Evolutionary conservation across 2,329 filamentous ascomycete genomes (phyloP).

Genomic region (Lachnellula cervina): DNA sequence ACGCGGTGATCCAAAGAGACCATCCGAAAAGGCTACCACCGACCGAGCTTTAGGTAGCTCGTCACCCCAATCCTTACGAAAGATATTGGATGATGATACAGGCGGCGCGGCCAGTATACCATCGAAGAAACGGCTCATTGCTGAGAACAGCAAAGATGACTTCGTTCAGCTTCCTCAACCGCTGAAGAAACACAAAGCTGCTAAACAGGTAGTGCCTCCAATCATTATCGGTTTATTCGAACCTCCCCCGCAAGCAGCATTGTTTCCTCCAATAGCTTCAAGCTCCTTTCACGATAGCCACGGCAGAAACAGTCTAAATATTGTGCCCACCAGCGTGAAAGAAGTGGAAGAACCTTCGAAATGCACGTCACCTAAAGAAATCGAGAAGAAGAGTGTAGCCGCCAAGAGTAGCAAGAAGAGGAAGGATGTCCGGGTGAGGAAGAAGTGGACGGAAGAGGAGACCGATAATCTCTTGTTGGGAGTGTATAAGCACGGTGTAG

Average conservation of each 20-base stretch:
- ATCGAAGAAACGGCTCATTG: constrained; percentile 51
- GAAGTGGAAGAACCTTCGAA: constrained; percentile 5
- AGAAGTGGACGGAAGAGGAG: constrained; percentile 62
- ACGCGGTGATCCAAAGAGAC: constrained; percentile 15
- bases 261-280: constrained; percentile 61
- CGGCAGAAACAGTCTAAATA: constrained; percentile 34
- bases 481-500: constrained; percentile 58
- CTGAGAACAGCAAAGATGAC: constrained; percentile 51
- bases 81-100: constrained; percentile 31
- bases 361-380: not conserved
- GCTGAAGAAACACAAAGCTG: constrained; percentile 58
- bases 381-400: constrained; percentile 2
- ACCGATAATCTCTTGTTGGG: constrained; percentile 58
- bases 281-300: constrained; percentile 49
- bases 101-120: constrained; percentile 20
- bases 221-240: constrained; percentile 62
- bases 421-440: constrained; percentile 51
- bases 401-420: constrained; percentile 22
- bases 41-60: constrained; percentile 27
- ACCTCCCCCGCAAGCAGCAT: constrained; percentile 51
- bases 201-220: constrained; percentile 52
- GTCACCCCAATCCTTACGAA: constrained; percentile 32
- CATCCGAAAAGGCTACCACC: constrained; percentile 6
- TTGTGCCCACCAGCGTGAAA: constrained; percentile 18
- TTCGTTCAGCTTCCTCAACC: constrained; percentile 61